Base-by-base conservation (phyloP, 495 filamentous ascomycete species). In the Penicillium riverlandense region DNA sequence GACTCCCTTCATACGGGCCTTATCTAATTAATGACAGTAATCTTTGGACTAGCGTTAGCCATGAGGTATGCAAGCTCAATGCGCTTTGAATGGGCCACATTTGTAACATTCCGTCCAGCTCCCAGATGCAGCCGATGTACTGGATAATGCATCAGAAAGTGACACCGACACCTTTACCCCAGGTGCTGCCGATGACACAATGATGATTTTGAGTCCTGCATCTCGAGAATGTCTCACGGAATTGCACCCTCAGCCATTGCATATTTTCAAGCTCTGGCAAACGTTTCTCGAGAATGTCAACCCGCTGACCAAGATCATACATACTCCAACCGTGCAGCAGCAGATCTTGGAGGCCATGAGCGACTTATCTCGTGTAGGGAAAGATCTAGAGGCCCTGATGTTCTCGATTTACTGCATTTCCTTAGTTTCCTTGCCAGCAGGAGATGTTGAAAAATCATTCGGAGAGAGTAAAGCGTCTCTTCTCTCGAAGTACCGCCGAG, bases 221-320 rank as follows among this genome's bases (percentile, higher is more conserved):
- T 41, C 42, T 3, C 43, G 32, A 27, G 38, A 49, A 30, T 47
- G 35, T 8, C 52, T 68, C 1, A 50, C 50, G 9, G 42, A 47
- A 35, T 56, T 80, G n/a, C 85, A 91, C 63, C 85, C 85, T 1
- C 58, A 61, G 4, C 62, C 79, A 7, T 71, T 86, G 41, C 83
- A 88, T 44, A 82, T 88, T 14, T 81, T 88, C 50, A 67, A 72
- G 39, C 58, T 89, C 6, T 88, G 84, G 84, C 82, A 87, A 56
- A 71, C 72, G 1, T 86, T 76, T 51, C 70, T 84, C 11, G 75
- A 80, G 43, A 77, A 80, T 49, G 77, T 86, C 47, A 80, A 86
- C 58, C 84, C 84, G 0, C 53, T 88, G 35, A 75, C 74, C 35
- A 88, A 86, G 55, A 59, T 86, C n/a, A 70, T 86, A 43, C 84